A percentile compares a stretch with the other conserved stretches of the same genome.
These are phyloP conservation scores for Epichloe festucae DNA, from an alignment of 2,329 filamentous ascomycete species.

Conservation along the genomic window DNA sequence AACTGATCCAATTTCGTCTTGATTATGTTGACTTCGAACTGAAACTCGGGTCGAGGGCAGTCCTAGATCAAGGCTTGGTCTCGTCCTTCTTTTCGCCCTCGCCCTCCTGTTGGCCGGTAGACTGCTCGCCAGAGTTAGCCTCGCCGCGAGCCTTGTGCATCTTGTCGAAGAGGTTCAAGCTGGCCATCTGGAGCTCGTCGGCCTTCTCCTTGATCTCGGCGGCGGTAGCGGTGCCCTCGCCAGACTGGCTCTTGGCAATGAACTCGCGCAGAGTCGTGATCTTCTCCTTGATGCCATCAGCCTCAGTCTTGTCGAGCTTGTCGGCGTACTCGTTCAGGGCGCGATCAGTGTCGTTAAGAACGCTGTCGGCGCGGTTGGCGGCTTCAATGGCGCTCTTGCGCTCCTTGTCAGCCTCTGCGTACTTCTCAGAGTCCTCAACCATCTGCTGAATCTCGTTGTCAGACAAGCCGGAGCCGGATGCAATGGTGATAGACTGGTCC, in stretches of 20 bases:
- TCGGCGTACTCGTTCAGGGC: slow-evolving; percentile 93
- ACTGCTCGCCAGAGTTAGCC: slow-evolving; percentile 40
- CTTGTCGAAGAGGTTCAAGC: slow-evolving; percentile 97
- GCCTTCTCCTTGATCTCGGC: slow-evolving; percentile 98
- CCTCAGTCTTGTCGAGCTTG: slow-evolving; percentile 93
- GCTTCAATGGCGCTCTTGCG: slow-evolving; percentile 91
- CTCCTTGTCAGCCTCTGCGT: slow-evolving; percentile 88
- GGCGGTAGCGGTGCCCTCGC: slow-evolving; percentile 73
- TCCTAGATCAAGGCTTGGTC: slow-evolving; percentile 47
- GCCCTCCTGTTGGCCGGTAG: slow-evolving; percentile 34
- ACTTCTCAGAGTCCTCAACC: slow-evolving; percentile 97
- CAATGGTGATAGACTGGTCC: slow-evolving; percentile 98
- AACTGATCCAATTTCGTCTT: slow-evolving; percentile 10
- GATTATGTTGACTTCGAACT: neutral
- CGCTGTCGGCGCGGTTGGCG: slow-evolving; percentile 93
- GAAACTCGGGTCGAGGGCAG: neutral
- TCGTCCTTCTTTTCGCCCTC: slow-evolving; percentile 70
- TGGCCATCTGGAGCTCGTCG: slow-evolving; percentile 91
- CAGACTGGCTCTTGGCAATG: slow-evolving; percentile 86
- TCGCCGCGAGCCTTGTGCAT: slow-evolving; percentile 93
- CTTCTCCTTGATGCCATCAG: slow-evolving; percentile 88
- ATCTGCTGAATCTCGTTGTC: slow-evolving; percentile 92
- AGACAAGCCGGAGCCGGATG: slow-evolving; percentile 91
- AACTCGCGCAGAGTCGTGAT: slow-evolving; percentile 74
- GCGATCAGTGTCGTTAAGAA: slow-evolving; percentile 96